Evolutionary conservation across 352 stramenopile genomes (phyloP), one percentile per base, ranked within the genome.

Genomic region (Phytophthora meadii): DNA sequence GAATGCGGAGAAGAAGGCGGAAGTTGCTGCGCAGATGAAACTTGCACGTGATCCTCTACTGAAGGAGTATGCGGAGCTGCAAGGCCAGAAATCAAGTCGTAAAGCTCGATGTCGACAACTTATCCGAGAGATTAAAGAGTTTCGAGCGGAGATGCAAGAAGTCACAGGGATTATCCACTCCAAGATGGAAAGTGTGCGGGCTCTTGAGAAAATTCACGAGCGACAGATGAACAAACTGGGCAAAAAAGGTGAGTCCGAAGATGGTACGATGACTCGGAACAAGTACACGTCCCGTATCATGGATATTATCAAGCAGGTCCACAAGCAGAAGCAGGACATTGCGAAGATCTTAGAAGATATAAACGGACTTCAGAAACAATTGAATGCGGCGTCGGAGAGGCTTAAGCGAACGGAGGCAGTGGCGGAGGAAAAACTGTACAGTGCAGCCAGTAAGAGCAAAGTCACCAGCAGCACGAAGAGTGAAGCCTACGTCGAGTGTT

Each of bases 291-390:
- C 84, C 28, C 87, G 90, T 2, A 96, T 97, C 61, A 90, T 96
- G 79, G 90, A 96, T 61, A 96, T 97, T 61, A 97, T 94, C 75
- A 93, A 93, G 61, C 82, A 93, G 37, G 87, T 96, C 25, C 80
- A 92, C 63, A 96, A 96, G 71, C 88, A 97, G 53, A 97, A 95
- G 51, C 71, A 84, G 30, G 89, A 95, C 39, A 96, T 96, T 22
- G 51, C 71, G 11, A 94, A 93, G 56, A 89, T 95, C 60, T 77
- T 95, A 24, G 68, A 84, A 9, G 87, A 95, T 44, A 94, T 95
- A 41, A 90, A 77, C 24, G 54, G 55, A 1, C 72, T 95, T 32
- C 87, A 95, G 56, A 94, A 92, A 50, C 78, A 95, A 34, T 69
- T 95, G 34, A 95, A 97, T 61, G 55, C 71, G 7, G 77, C 80